phyloP scores from a whole-genome alignment of 2,329 filamentous ascomycete species.

The Tolypocladium capitatum region DNA sequence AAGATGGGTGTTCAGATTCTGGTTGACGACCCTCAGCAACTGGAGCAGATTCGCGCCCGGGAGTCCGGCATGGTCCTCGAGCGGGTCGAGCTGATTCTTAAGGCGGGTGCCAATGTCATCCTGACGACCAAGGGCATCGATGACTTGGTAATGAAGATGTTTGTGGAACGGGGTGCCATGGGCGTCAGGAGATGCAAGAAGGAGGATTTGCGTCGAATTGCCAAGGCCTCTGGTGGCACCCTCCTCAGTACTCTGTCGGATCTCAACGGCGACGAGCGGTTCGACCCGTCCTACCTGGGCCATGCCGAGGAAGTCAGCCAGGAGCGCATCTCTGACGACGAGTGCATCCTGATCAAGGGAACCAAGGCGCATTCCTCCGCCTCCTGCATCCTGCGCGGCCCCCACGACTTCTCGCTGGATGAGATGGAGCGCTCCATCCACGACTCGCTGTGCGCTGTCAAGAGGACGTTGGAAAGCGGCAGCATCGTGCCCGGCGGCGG shows the following conservation, averaged over 20 bases:
- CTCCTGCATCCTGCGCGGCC: conserved; percentile 87
- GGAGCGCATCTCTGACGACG: conserved; percentile 96
- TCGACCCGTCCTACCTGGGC: conserved; percentile 80
- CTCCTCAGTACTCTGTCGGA: conserved; percentile 89
- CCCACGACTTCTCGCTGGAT: conserved; percentile 93
- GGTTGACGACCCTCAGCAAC: conserved; percentile 89
- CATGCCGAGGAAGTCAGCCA: conserved; percentile 93
- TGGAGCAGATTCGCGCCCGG: conserved; percentile 90
- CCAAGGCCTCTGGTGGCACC: conserved; percentile 88
- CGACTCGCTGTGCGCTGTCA: conserved; percentile 91
- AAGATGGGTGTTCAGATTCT: conserved; percentile 98
- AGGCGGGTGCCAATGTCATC: conserved; percentile 90
- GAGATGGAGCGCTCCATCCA: conserved; percentile 99
- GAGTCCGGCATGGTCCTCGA: conserved; percentile 91
- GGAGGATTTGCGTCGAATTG: conserved; percentile 91
- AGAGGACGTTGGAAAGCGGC: conserved; percentile 91
- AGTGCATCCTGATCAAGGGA: conserved; percentile 93
- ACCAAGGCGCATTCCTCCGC: conserved; percentile 90
- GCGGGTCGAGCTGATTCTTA: conserved; percentile 91
- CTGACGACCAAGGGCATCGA: conserved; percentile 98
- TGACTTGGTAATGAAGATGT: conserved; percentile 85
- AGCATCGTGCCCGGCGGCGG: conserved; percentile 94
- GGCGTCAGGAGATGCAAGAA: conserved; percentile 95
- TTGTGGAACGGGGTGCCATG: conserved; percentile 91
- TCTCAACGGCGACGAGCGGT: conserved; percentile 93